Conservation (phyloP, 2,329 filamentous ascomycete genomes). For the Clarireedia hainanense region DNA sequence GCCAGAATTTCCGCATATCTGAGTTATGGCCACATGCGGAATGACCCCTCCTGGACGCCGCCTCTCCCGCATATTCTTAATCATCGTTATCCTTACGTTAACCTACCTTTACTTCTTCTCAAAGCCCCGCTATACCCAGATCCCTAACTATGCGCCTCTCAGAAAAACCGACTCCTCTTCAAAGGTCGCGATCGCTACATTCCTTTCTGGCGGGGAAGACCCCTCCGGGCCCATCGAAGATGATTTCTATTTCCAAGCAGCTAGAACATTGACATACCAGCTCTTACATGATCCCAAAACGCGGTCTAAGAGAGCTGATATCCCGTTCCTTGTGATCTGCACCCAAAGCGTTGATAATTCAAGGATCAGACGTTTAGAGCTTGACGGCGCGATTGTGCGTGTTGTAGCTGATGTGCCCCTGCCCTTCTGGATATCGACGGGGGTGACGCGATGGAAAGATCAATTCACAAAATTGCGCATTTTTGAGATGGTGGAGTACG, state of each 20-base stretch:
- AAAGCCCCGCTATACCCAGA: background rate
- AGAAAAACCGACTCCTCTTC: background rate
- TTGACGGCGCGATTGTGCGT: constrained; percentile 30
- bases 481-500: constrained; percentile 34
- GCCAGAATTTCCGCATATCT: background rate
- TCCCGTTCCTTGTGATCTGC: constrained; percentile 15
- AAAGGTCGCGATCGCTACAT: constrained; percentile 31
- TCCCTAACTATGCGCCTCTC: background rate
- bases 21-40: background rate
- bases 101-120: background rate
- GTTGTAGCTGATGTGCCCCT: constrained; percentile 30
- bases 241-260: constrained; percentile 34
- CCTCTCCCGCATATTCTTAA: background rate
- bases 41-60: background rate
- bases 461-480: constrained; percentile 37
- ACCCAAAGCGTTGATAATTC: background rate
- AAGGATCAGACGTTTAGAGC: background rate
- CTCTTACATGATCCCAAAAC: constrained; percentile 33
- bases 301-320: constrained; percentile 23
- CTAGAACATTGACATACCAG: constrained; percentile 35
- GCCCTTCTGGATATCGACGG: constrained; percentile 31
- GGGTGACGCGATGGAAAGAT: constrained; percentile 34
- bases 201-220: constrained; percentile 29
- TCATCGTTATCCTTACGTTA: background rate
- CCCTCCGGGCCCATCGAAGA: constrained; percentile 14